Conservation (phyloP, 1,284 basidiomycete genomes). For the Boletus nobilissimus region DNA sequence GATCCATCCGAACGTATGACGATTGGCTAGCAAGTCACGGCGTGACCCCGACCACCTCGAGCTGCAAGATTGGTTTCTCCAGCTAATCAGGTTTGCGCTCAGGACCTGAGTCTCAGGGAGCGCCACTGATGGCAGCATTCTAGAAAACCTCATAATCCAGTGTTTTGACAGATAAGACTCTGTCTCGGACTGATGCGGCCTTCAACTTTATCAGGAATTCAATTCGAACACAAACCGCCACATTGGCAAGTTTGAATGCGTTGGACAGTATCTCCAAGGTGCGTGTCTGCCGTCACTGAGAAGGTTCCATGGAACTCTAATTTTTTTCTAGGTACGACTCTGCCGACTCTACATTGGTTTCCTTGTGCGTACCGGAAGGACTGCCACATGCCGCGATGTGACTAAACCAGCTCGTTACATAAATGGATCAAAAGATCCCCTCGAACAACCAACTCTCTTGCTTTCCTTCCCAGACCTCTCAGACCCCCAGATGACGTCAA, state of each 20-base stretch:
- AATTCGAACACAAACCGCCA: no score
- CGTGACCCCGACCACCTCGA: slow-evolving; percentile 20
- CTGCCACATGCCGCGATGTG: background rate
- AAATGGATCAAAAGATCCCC: background rate
- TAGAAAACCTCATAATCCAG: background rate
- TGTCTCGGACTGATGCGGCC: background rate
- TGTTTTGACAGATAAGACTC: background rate
- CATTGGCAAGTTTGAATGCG: no score
- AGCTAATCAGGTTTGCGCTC: no score
- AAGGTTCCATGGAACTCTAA: no score
- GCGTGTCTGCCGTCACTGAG: no score
- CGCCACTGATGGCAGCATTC: no score
- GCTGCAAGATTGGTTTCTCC: background rate
- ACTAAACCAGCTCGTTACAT: background rate
- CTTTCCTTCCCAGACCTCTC: background rate
- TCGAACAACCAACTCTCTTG: no score
- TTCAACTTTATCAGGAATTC: no score
- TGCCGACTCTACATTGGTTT: no score
- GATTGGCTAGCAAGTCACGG: background rate
- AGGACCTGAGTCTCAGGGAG: no score
- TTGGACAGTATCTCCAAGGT: no score
- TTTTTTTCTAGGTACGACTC: background rate
- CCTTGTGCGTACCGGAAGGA: no score
- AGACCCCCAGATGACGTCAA: slow-evolving; percentile 12
- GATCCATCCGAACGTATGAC: background rate